phyloP scores from a whole-genome alignment of 108 stramenopile genomes.

The Cyclotella cryptica region DNA sequence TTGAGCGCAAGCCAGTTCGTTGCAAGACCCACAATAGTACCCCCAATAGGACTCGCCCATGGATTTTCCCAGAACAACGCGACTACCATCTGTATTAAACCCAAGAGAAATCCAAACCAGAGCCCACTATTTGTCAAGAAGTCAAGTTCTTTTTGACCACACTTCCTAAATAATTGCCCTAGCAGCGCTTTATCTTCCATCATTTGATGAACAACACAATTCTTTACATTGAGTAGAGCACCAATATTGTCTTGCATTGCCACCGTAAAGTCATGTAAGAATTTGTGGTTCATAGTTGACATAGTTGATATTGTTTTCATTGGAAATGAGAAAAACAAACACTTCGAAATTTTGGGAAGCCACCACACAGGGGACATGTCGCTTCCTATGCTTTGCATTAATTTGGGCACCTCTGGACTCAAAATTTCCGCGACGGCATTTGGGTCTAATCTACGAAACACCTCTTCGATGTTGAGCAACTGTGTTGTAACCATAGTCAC shows the following conservation, averaged over 20 bases:
- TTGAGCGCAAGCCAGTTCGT: conserved; percentile 95
- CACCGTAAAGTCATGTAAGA: conserved; percentile 61
- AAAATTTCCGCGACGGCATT: conserved; percentile 60
- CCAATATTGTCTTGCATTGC: conserved; percentile 82
- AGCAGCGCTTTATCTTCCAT: conserved; percentile 77
- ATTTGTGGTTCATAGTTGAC: conserved; percentile 52
- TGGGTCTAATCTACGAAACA: conserved; percentile 81
- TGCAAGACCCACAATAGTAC: conserved; percentile 88
- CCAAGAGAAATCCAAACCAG: conserved; percentile 95
- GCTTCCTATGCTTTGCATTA: conserved; percentile 62
- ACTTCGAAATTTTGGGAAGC: conserved; percentile 37
- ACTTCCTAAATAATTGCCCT: conserved; percentile 80
- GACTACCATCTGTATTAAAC: conserved; percentile 91
- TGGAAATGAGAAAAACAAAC: conserved; percentile 48
- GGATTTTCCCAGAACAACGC: conserved; percentile 96
- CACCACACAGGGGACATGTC: conserved; percentile 54
- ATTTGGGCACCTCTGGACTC: conserved; percentile 73
- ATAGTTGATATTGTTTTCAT: conserved; percentile 33
- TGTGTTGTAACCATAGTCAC: conserved; percentile 89
- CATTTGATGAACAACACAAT: conserved; percentile 91
- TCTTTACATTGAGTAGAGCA: conserved; percentile 72
- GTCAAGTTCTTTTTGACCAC: conserved; percentile 84
- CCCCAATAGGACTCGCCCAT: conserved; percentile 90
- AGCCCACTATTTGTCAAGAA: conserved; percentile 89
- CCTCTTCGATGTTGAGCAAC: conserved; percentile 78